Conservation (phyloP, 306 rosid species). For the Spatholobus suberectus region DNA sequence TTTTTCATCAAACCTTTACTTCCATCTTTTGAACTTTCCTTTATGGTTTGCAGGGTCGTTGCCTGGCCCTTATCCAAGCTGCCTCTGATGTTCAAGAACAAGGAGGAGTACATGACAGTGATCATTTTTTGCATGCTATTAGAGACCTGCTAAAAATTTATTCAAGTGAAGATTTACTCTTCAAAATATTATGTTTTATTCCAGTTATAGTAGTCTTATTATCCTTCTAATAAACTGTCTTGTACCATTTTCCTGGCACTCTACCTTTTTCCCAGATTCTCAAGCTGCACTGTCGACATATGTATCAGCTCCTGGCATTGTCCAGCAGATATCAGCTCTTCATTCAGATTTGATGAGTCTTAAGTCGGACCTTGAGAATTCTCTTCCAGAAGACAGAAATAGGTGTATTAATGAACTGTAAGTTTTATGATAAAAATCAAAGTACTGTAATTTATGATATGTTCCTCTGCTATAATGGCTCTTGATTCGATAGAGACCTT, state of each 20-base stretch:
- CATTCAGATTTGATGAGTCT: conserved; percentile 84
- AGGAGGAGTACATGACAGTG: conserved; percentile 97
- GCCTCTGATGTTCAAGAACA: conserved; percentile 94
- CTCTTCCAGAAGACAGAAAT: conserved; percentile 97
- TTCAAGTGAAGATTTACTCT: conserved; percentile 65
- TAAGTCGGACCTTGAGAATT: conserved; percentile 88
- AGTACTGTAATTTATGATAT: neutral
- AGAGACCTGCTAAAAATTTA: conserved; percentile 94
- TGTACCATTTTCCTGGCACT: conserved; percentile 23
- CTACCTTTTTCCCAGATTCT: conserved; percentile 64
- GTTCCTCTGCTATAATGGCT: neutral
- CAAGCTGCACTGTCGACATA: conserved; percentile 84
- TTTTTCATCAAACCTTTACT: neutral
- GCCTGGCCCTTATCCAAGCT: conserved; percentile 90
- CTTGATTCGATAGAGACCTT: neutral
- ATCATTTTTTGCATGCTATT: conserved; percentile 89
- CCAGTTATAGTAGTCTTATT: conserved; percentile 28
- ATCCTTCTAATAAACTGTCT: conserved; percentile 35
- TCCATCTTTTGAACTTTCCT: conserved; percentile 32
- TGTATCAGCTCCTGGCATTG: conserved; percentile 98
- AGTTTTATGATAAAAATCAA: conserved; percentile 46
- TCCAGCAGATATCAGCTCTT: conserved; percentile 90
- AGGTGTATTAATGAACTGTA: conserved; percentile 94
- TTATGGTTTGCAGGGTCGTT: conserved; percentile 68
- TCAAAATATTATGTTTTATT: conserved; percentile 29